phyloP scores from a whole-genome alignment of 164 flowering plant species.

The Liquidambar formosana region DNA sequence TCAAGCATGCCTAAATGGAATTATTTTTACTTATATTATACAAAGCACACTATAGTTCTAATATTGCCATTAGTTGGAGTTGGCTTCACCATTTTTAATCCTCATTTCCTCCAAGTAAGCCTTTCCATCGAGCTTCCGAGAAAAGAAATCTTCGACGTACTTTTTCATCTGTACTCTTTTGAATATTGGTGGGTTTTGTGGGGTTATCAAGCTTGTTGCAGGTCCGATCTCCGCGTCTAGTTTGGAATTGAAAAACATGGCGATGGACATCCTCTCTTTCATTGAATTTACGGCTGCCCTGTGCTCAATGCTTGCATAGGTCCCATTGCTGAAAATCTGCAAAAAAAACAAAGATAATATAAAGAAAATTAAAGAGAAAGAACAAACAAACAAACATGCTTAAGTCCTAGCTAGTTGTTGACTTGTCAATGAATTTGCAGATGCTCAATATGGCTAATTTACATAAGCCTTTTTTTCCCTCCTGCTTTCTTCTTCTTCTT shows the following conservation, averaged over 20 bases:
- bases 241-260: conserved; percentile 13
- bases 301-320: conserved; percentile 26
- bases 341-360: background rate
- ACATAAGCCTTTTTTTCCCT: too few relatives aligned
- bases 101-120: conserved; percentile 22
- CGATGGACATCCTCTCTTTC: conserved; percentile 30
- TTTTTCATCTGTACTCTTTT: conserved; percentile 5
- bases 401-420: too few relatives aligned
- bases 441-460: too few relatives aligned
- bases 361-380: too few relatives aligned
- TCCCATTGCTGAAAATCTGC: conserved; percentile 32
- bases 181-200: conserved; percentile 5
- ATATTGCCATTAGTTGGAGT: too few relatives aligned
- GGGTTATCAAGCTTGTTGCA: conserved; percentile 4
- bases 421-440: too few relatives aligned
- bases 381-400: too few relatives aligned
- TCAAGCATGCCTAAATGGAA: too few relatives aligned
- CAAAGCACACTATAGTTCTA: too few relatives aligned
- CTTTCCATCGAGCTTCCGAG: conserved; percentile 5
- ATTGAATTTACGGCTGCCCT: conserved; percentile 18
- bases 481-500: too few relatives aligned
- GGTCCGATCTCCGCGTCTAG: conserved; percentile 7
- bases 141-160: conserved; percentile 4
- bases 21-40: too few relatives aligned
- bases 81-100: background rate